These are phyloP conservation scores for Cyberlindnera lachancei DNA, from an alignment of 805 yeast genomes.

Conservation along the genomic window DNA sequence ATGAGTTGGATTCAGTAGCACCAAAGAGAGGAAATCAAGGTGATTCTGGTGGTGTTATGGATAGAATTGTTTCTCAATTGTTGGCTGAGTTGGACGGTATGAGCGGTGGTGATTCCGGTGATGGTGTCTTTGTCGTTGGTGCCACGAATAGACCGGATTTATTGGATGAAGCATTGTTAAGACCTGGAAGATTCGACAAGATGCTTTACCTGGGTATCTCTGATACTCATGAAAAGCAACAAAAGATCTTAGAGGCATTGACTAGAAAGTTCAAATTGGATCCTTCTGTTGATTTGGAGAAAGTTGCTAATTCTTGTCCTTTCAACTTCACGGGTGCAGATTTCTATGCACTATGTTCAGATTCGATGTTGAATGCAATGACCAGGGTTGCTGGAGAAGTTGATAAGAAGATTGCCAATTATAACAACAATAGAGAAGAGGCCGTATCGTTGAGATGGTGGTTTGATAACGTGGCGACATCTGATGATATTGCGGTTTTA, in stretches of 20 bases:
- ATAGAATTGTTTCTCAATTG: constrained; percentile 91
- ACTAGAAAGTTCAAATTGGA: constrained; percentile 72
- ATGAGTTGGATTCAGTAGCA: constrained; percentile 96
- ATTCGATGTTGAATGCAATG: constrained; percentile 96
- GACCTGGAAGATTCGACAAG: constrained; percentile 95
- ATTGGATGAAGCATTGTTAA: constrained; percentile 83
- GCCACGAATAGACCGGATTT: constrained; percentile 97
- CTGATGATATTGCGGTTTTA: constrained; percentile 56
- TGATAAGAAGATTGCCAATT: constrained; percentile 52
- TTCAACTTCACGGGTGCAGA: constrained; percentile 97
- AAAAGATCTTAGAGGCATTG: constrained; percentile 77
- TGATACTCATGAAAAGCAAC: constrained; percentile 84
- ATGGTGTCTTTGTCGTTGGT: constrained; percentile 97
- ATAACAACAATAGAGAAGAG: constrained; percentile 37
- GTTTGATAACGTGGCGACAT: constrained; percentile 76
- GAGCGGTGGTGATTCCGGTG: constrained; percentile 69
- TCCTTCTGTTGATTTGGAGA: constrained; percentile 47
- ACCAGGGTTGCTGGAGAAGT: constrained; percentile 75
- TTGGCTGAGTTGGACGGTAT: constrained; percentile 95
- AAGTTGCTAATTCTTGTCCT: constrained; percentile 65
- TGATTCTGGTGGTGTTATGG: constrained; percentile 99
- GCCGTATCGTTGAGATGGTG: constrained; percentile 71
- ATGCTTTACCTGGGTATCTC: constrained; percentile 90
- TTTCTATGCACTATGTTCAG: constrained; percentile 92
- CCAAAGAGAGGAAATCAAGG: constrained; percentile 98